A percentile compares a stretch with the other conserved stretches of the same genome.
Conservation (phyloP, 1,284 basidiomycete genomes). For the Tremellales sp. region DNA sequence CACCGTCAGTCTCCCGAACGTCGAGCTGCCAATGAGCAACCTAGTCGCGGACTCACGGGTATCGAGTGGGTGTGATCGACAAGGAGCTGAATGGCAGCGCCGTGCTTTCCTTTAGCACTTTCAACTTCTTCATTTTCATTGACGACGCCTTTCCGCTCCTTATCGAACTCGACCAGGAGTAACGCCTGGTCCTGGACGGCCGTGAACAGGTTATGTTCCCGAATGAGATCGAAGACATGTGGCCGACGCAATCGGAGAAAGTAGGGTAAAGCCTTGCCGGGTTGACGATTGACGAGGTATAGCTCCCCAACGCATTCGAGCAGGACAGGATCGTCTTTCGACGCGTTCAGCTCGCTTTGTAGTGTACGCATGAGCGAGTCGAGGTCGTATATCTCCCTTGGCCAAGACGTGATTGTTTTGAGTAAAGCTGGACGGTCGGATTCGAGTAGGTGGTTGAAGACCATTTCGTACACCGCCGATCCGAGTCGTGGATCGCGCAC, state of each 20-base stretch:
- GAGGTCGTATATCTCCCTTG: constrained; percentile 83
- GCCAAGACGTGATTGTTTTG: constrained; percentile 81
- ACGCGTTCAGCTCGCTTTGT: constrained; percentile 70
- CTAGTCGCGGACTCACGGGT: constrained; percentile 60
- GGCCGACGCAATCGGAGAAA: constrained; percentile 79
- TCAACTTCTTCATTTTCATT: constrained; percentile 15
- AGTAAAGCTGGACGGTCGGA: constrained; percentile 67
- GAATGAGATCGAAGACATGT: constrained; percentile 91
- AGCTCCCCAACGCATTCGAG: constrained; percentile 93
- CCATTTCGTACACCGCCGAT: constrained; percentile 89
- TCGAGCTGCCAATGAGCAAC: too few species aligned
- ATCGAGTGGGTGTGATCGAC: constrained; percentile 96
- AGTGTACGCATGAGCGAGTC: constrained; percentile 81
- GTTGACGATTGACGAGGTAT: constrained; percentile 83
- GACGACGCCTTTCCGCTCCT: constrained; percentile 66
- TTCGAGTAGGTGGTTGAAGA: constrained; percentile 78
- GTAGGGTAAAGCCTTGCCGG: constrained; percentile 87
- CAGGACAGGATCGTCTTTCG: constrained; percentile 59
- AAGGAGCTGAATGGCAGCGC: constrained; percentile 74
- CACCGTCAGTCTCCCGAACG: not conserved
- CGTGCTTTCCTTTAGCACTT: constrained; percentile 42
- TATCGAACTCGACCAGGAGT: constrained; percentile 88
- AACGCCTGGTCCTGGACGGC: constrained; percentile 91
- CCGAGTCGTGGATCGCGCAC: constrained; percentile 74
- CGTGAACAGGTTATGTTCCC: constrained; percentile 90